These are phyloP conservation scores for Penicillium pulvis DNA, from an alignment of 495 filamentous ascomycete species.

Conservation along the genomic window DNA sequence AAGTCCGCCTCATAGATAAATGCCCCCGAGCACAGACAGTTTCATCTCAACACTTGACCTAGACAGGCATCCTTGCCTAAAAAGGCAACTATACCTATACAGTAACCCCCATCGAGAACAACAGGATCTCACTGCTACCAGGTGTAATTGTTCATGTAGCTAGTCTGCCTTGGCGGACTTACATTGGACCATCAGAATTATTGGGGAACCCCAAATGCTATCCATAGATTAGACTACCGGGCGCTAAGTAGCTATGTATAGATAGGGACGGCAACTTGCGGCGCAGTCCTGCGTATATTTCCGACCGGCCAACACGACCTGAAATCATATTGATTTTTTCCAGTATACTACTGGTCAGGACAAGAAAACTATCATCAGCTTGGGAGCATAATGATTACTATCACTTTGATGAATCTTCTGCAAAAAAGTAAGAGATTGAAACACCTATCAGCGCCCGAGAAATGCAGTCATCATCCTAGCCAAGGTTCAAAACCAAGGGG, in stretches of 20 bases:
- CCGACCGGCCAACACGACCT: neutral
- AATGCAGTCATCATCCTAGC: neutral
- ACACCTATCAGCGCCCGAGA: neutral
- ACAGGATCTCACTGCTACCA: neutral
- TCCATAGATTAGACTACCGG: neutral
- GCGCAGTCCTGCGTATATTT: neutral
- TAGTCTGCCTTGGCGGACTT: neutral
- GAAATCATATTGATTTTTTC: neutral
- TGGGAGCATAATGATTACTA: neutral
- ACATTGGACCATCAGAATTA: neutral
- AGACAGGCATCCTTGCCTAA: neutral
- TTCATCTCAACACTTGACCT: neutral
- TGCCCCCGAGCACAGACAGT: neutral
- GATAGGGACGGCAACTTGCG: neutral
- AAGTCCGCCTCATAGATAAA: neutral
- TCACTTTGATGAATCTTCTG: neutral
- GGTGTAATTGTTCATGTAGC: too few relatives aligned
- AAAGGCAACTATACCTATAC: neutral
- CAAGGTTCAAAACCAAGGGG: neutral
- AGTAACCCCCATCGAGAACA: neutral
- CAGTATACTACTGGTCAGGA: neutral
- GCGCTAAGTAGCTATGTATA: neutral
- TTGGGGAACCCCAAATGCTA: neutral
- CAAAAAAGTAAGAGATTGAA: neutral
- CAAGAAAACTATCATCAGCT: neutral